Percentiles rank a stretch among this genome's conserved stretches.
Evolutionary conservation across 306 rosid genomes (phyloP).

Genomic region (Pueraria montana): DNA sequence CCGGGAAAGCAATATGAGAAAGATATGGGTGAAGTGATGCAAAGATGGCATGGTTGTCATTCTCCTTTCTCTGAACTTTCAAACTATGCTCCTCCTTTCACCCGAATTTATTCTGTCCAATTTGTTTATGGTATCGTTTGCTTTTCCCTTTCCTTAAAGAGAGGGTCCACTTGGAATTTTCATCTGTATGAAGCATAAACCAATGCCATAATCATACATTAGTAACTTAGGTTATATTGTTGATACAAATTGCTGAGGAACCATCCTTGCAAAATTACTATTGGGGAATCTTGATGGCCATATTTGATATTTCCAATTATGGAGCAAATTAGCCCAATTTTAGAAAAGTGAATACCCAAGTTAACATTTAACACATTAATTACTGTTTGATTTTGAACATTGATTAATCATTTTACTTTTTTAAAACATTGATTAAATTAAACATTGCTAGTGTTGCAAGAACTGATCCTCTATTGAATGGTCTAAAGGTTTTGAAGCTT

Average conservation of each 20-base stretch:
- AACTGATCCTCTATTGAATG: constrained; percentile 88
- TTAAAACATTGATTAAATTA: too few species aligned
- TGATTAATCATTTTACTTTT: not conserved
- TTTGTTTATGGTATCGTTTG: not conserved
- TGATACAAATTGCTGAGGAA: not conserved
- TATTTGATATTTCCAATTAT: not conserved
- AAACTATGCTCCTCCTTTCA: not conserved
- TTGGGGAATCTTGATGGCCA: not conserved
- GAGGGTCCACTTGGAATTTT: not conserved
- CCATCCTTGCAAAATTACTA: not conserved
- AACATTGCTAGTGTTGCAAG: constrained; percentile 69
- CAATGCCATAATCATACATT: not conserved
- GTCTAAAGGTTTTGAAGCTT: constrained; percentile 90
- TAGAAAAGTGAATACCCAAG: not conserved
- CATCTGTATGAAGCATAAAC: not conserved
- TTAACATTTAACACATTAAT: not conserved
- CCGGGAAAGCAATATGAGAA: not conserved
- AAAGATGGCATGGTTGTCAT: not conserved
- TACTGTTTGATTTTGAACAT: not conserved
- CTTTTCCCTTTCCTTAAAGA: constrained; percentile 1
- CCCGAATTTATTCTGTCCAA: not conserved
- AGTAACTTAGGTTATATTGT: not conserved
- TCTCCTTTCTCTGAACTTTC: not conserved
- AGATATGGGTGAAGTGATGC: not conserved
- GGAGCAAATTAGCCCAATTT: not conserved